A percentile compares a stretch with the other conserved stretches of the same genome.
These are phyloP conservation scores for Candida berthetii DNA, from an alignment of 805 yeast species.

Conservation along the genomic window DNA sequence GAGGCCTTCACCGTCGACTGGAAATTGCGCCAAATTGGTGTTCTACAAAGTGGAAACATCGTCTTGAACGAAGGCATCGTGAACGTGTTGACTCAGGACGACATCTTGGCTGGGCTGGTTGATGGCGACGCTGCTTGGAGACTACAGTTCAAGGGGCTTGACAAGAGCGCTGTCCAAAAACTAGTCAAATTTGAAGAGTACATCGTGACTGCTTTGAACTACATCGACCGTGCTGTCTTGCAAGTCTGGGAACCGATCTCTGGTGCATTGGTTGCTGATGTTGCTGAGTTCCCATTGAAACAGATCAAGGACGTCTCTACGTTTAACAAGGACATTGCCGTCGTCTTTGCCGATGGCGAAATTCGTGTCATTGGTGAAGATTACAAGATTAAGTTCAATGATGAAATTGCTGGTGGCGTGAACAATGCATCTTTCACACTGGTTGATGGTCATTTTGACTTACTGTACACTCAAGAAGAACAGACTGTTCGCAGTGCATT, in stretches of 20 bases:
- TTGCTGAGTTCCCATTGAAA: constrained; percentile 3
- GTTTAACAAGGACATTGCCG: constrained; percentile 2
- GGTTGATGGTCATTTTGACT: constrained; percentile 11
- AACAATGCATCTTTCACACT: constrained; percentile 1
- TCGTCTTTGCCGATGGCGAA: constrained; percentile 9
- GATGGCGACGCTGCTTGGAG: constrained; percentile 30
- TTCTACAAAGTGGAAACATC: constrained; percentile 17
- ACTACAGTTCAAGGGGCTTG: constrained; percentile 15
- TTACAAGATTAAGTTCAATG: constrained; percentile 2
- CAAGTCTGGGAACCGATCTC: constrained; percentile 13
- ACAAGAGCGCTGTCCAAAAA: constrained; percentile 9
- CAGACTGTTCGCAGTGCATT: constrained; percentile 6
- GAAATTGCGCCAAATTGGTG: constrained; percentile 42
- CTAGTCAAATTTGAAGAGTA: constrained; percentile 6
- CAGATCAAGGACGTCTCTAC: constrained; percentile 4
- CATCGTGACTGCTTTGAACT: constrained; percentile 16
- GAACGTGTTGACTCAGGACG: constrained; percentile 20
- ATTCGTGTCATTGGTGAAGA: constrained; percentile 1
- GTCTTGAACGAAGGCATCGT: constrained; percentile 12
- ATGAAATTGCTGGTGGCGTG: constrained; percentile 4
- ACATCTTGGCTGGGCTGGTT: constrained; percentile 28
- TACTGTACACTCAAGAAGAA: constrained; percentile 6
- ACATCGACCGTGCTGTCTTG: constrained; percentile 9
- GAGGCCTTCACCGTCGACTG: constrained; percentile 53
- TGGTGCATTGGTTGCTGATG: constrained; percentile 9